Evolutionary conservation across 2,329 filamentous ascomycete species (phyloP).

Genomic region (Cladosporium sp.): DNA sequence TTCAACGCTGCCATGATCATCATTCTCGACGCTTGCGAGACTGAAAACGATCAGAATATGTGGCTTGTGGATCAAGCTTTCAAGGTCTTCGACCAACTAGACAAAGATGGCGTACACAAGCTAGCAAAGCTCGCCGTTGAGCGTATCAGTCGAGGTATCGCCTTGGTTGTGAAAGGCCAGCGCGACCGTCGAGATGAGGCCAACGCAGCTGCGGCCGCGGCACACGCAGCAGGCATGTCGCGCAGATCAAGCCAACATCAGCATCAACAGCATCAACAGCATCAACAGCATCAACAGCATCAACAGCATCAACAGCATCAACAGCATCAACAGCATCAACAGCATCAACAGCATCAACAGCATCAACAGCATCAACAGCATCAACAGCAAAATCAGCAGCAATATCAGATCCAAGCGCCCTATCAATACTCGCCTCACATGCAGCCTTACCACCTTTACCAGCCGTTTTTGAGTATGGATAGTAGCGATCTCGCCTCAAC

Average conservation of each 20-base stretch:
- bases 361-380: not conserved
- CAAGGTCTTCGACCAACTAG: slow-evolving; percentile 44
- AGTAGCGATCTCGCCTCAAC: not conserved
- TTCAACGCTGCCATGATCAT: slow-evolving; percentile 54
- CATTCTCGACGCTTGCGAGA: slow-evolving; percentile 48
- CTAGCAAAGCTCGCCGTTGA: slow-evolving; percentile 48
- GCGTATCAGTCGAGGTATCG: slow-evolving; percentile 38
- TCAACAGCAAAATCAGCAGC: not conserved
- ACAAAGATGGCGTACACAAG: slow-evolving; percentile 46
- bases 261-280: not conserved
- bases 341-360: not conserved
- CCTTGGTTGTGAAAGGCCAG: slow-evolving; percentile 25
- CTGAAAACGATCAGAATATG: slow-evolving; percentile 39
- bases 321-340: not conserved
- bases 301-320: slow-evolving; percentile 4
- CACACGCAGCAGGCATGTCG: slow-evolving; percentile 21
- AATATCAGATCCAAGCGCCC: not conserved
- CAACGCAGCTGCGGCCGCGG: slow-evolving; percentile 16
- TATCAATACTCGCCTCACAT: slow-evolving; percentile 23
- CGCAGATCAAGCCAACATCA: slow-evolving; percentile 14
- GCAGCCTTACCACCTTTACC: slow-evolving; percentile 10
- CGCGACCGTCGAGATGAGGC: slow-evolving; percentile 20
- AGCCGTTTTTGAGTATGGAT: slow-evolving; percentile 12
- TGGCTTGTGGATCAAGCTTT: slow-evolving; percentile 44
- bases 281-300: not conserved